Base-by-base conservation (phyloP, 208 protist species). In the Leishmania mexicana region DNA sequence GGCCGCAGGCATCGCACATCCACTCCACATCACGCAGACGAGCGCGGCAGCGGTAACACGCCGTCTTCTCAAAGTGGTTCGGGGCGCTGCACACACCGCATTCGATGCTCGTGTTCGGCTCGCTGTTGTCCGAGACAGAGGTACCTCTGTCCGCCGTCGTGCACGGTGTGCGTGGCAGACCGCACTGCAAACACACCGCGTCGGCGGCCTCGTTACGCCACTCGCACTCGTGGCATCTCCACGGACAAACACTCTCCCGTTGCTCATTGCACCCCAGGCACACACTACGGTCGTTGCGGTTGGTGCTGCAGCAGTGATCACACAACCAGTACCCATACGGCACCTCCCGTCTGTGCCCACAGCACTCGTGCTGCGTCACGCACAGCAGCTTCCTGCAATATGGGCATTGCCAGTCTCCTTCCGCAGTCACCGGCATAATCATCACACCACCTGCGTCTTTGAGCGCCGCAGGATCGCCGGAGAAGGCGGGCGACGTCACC, bases 301-400 rank as follows among this genome's bases (percentile, higher is more conserved):
- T 97, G 7, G 85, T 91, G 83, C 94, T 97, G 77, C 83, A 88
- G 86, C 94, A 97, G 38, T 42, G 38, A 3, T 80, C 49, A 67
- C 94, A 97, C 45, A 92, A 86, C 93, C 94, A 97, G 78, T 97
- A 96, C 11, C 89, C 90, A 38, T 73, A 73, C 4, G 93, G 90
- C 68, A 95, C 84, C 76, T 96, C 86, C 35, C 94, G 88, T 11
- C 10, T 35, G 38, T 90, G 83, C 1, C 85, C 90, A 51, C 94
- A 97, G 87, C 92, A 97, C 42, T 73, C 72, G 6, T 76, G 75
- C 35, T 67, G 77, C 65, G 76, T 85, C 68, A 90, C 87, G 28
- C 35, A 24, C 21, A 77, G 70, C 35, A 91, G 72, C 51, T 85
- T 82, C 45, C 91, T 83, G 83, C 94, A 97, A 79, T 94, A 97